A percentile compares a stretch with the other conserved stretches of the same genome.
These are phyloP conservation scores for Neonectria sp. DNA, from an alignment of 2,329 filamentous ascomycete species.

Conservation along the genomic window DNA sequence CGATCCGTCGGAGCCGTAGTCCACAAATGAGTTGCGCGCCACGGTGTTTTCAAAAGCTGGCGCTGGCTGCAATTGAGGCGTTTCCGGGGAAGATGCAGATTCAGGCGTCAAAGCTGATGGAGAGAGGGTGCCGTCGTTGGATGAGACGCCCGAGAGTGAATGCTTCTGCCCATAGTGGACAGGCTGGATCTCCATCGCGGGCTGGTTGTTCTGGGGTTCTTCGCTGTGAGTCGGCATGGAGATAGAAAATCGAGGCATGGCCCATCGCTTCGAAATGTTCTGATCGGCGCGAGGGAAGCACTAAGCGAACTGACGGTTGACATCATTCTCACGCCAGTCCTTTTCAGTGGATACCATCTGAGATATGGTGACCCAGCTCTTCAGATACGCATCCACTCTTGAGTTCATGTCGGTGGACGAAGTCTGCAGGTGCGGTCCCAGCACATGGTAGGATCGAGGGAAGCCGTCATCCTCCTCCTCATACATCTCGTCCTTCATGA, in stretches of 20 bases:
- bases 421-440: slow-evolving; percentile 75
- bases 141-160: no score
- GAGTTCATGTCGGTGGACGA: slow-evolving; percentile 74
- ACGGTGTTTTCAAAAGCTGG: slow-evolving; percentile 31
- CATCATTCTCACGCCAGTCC: slow-evolving; percentile 60
- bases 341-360: slow-evolving; percentile 56
- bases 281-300: slow-evolving; percentile 59
- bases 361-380: slow-evolving; percentile 60
- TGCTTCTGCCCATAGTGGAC: no score
- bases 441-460: slow-evolving; percentile 75
- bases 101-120: slow-evolving; percentile 48
- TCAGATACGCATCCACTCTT: slow-evolving; percentile 66
- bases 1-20: slow-evolving; percentile 47
- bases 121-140: slow-evolving; percentile 40
- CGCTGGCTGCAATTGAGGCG: slow-evolving; percentile 38
- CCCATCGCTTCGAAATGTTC: slow-evolving; percentile 42
- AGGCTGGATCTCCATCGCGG: no score
- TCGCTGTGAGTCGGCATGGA: slow-evolving; percentile 17
- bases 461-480: slow-evolving; percentile 92
- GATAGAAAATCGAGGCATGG: slow-evolving; percentile 33
- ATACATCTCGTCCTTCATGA: slow-evolving; percentile 94
- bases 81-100: slow-evolving; percentile 43
- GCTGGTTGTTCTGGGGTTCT: slow-evolving; percentile 37
- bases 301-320: slow-evolving; percentile 63
- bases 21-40: slow-evolving; percentile 35